A percentile compares a stretch with the other conserved stretches of the same genome.
Conservation (phyloP, 2,329 filamentous ascomycete genomes). For the Lachnellula hyalina region DNA sequence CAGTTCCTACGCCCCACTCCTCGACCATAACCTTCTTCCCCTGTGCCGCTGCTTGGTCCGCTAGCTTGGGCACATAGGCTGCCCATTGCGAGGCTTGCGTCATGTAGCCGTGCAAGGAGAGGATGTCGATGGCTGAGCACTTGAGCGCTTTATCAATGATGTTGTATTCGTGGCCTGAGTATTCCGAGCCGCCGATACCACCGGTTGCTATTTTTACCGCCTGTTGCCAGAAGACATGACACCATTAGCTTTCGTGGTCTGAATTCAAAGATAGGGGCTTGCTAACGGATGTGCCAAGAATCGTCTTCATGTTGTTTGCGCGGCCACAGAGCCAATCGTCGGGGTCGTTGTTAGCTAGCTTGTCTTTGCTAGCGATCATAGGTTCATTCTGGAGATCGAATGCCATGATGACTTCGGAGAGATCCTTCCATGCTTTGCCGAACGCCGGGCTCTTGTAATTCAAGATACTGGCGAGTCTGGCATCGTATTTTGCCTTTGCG, state of each 20-base stretch:
- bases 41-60: neutral
- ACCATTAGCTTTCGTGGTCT: neutral
- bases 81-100: constrained; percentile 4
- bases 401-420: constrained; percentile 8
- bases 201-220: constrained; percentile 9
- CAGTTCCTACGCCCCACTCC: constrained; percentile 10
- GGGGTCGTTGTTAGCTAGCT: constrained; percentile 5
- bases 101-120: constrained; percentile 13
- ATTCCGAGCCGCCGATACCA: constrained; percentile 9
- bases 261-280: neutral
- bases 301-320: constrained; percentile 1
- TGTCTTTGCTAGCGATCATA: neutral
- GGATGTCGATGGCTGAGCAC: constrained; percentile 9
- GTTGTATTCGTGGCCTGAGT: constrained; percentile 9
- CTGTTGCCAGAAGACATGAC: neutral
- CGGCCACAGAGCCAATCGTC: constrained; percentile 10
- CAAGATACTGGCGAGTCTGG: constrained; percentile 2
- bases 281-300: constrained; percentile 6
- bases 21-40: constrained; percentile 9
- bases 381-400: constrained; percentile 15
- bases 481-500: constrained; percentile 1
- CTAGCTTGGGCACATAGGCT: constrained; percentile 2
- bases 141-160: constrained; percentile 8
- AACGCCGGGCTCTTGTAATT: neutral
- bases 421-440: constrained; percentile 1